phyloP scores from a whole-genome alignment of 1,284 basidiomycete species.

The Fistulinella cinereoalba region DNA sequence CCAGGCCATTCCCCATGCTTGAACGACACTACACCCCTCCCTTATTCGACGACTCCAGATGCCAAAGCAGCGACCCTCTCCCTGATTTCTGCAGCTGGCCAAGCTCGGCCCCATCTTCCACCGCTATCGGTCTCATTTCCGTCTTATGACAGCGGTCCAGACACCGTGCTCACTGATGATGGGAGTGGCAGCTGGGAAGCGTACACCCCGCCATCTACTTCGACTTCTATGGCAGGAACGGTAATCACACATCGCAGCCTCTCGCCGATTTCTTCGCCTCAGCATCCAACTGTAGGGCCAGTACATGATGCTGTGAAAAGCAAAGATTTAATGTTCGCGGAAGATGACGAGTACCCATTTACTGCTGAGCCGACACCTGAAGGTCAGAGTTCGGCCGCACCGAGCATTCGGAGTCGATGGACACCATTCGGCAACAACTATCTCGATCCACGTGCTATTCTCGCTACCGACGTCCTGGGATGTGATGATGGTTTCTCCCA shows the following conservation, averaged over 20 bases:
- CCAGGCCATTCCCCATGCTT: conserved; percentile 31
- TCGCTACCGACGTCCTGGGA: conserved; percentile 22
- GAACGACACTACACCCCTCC: conserved; percentile 18
- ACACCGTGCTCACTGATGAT: conserved; percentile 45
- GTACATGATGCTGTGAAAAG: conserved; percentile 14
- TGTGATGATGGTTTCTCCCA: conserved; percentile 25
- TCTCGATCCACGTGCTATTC: conserved; percentile 30
- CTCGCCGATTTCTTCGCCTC: conserved; percentile 24
- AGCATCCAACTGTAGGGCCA: conserved; percentile 3
- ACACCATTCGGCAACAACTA: conserved; percentile 23
- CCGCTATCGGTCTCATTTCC: conserved; percentile 32
- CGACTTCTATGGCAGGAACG: conserved; percentile 40
- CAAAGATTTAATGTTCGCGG: conserved; percentile 22
- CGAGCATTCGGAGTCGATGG: conserved; percentile 20
- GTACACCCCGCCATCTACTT: conserved; percentile 57
- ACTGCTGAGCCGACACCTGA: conserved; percentile 14
- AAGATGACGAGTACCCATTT: conserved; percentile 29
- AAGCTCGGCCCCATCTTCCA: conserved; percentile 29
- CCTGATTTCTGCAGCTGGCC: conserved; percentile 31
- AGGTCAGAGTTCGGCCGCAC: conserved; percentile 13
- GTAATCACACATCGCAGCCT: conserved; percentile 21
- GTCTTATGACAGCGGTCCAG: conserved; percentile 44
- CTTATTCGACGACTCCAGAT: conserved; percentile 7
- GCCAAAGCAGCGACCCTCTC: conserved; percentile 24
- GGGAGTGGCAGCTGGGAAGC: conserved; percentile 51